A percentile compares a stretch with the other conserved stretches of the same genome.
Evolutionary conservation across 83 land plant genomes (phyloP).

Genomic region (Diphasiastrum complanatum): DNA sequence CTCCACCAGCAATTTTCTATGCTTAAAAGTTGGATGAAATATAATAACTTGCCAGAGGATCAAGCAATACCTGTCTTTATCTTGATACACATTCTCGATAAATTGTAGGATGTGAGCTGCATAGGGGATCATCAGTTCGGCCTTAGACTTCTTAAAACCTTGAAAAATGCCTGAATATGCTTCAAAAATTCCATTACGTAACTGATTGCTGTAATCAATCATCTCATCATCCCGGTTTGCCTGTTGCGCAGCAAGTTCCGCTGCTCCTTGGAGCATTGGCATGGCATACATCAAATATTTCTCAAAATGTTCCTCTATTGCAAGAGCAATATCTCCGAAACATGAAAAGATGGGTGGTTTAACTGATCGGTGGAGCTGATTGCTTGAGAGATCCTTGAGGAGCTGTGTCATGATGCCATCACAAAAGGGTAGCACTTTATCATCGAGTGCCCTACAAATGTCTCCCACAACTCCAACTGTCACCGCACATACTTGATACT

Average conservation of each 20-base stretch:
- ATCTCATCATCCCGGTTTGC: constrained; percentile 27
- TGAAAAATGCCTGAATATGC: constrained; percentile 35
- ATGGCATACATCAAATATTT: constrained; percentile 30
- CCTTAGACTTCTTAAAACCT: constrained; percentile 26
- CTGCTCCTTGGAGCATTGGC: constrained; percentile 34
- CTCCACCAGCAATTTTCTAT: too few relatives aligned
- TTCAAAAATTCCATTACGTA: constrained; percentile 28
- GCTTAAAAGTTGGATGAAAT: too few relatives aligned
- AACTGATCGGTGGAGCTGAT: constrained; percentile 30
- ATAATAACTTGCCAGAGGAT: neutral
- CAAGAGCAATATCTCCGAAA: constrained; percentile 30
- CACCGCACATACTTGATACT: constrained; percentile 32
- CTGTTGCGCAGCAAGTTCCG: constrained; percentile 25
- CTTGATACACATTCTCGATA: constrained; percentile 28
- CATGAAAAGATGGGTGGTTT: constrained; percentile 33
- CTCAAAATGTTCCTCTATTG: constrained; percentile 33
- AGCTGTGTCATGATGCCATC: constrained; percentile 33
- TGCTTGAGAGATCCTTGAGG: constrained; percentile 31
- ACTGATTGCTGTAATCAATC: constrained; percentile 35
- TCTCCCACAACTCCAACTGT: constrained; percentile 32
- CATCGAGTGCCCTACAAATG: constrained; percentile 29
- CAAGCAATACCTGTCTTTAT: constrained; percentile 27
- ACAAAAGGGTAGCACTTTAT: constrained; percentile 26
- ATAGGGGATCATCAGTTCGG: constrained; percentile 28
- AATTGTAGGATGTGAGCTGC: constrained; percentile 27